Conservation (phyloP, 805 yeast species). For the Brettanomyces custersianus region DNA sequence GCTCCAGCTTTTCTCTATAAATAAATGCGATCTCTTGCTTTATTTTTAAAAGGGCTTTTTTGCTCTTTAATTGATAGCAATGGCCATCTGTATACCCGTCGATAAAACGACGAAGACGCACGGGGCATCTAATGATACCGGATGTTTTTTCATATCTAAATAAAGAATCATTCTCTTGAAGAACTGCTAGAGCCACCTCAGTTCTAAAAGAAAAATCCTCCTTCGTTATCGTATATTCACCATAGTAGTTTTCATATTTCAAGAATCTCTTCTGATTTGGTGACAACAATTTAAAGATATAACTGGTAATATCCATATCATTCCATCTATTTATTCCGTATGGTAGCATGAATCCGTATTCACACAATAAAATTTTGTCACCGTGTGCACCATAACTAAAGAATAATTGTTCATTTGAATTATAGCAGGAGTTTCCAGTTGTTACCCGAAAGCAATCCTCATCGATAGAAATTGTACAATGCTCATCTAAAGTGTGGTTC, state of each 20-base stretch:
- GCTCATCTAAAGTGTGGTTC: conserved; percentile 54
- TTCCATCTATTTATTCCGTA: conserved; percentile 50
- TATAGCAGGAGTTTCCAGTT: conserved; percentile 24
- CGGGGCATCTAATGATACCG: conserved; percentile 16
- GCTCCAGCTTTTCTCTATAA: too few species aligned
- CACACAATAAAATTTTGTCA: conserved; percentile 72
- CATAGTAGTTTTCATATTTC: conserved; percentile 47
- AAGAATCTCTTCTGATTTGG: conserved; percentile 37
- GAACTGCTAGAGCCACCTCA: conserved; percentile 61
- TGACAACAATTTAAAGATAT: conserved; percentile 28
- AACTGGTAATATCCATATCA: conserved; percentile 50
- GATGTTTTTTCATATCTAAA: conserved; percentile 1
- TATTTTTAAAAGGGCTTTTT: conserved; percentile 25
- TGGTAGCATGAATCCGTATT: conserved; percentile 70
- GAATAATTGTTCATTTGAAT: conserved; percentile 45
- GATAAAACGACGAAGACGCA: conserved; percentile 28
- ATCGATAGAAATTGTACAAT: conserved; percentile 42
- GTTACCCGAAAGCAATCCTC: conserved; percentile 44
- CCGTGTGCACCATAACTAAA: conserved; percentile 86
- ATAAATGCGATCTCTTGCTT: conserved; percentile 24
- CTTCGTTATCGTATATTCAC: conserved; percentile 58
- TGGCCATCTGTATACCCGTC: conserved; percentile 43
- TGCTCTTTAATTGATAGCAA: conserved; percentile 25
- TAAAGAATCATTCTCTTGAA: conserved; percentile 26
- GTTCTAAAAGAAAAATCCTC: conserved; percentile 61